Evolutionary conservation across 257 asterid species (phyloP).

Genomic region (Sherardia arvensis): DNA sequence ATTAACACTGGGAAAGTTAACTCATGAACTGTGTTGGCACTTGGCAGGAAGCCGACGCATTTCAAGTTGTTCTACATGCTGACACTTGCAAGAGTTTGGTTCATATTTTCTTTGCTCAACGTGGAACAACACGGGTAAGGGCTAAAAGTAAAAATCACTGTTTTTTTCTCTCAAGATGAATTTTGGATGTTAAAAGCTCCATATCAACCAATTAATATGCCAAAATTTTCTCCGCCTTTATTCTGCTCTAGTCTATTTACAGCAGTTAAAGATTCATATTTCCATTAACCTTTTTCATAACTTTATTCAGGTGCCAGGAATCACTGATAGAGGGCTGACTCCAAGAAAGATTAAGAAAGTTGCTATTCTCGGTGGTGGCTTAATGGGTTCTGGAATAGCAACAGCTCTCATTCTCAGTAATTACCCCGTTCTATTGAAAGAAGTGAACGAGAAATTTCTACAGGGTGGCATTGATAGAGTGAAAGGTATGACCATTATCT

Average conservation of each 20-base stretch:
- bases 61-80: conserved; percentile 58
- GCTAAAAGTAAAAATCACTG: no score
- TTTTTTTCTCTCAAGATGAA: neutral
- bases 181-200: neutral
- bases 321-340: conserved; percentile 64
- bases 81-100: conserved; percentile 92
- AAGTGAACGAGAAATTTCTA: conserved; percentile 77
- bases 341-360: conserved; percentile 76
- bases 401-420: conserved; percentile 68
- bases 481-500: conserved; percentile 42
- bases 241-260: no score
- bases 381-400: conserved; percentile 98
- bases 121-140: conserved; percentile 82
- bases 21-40: neutral
- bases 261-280: neutral
- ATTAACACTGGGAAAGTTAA: conserved; percentile 4
- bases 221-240: no score
- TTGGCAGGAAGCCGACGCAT: conserved; percentile 85
- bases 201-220: neutral
- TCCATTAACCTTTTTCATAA: neutral
- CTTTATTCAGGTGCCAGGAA: conserved; percentile 72
- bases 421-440: conserved; percentile 71
- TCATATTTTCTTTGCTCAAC: conserved; percentile 90
- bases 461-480: conserved; percentile 77
- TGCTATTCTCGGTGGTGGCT: conserved; percentile 91